Conservation (phyloP, 2,329 filamentous ascomycete species). For the Diplodia intermedia region DNA sequence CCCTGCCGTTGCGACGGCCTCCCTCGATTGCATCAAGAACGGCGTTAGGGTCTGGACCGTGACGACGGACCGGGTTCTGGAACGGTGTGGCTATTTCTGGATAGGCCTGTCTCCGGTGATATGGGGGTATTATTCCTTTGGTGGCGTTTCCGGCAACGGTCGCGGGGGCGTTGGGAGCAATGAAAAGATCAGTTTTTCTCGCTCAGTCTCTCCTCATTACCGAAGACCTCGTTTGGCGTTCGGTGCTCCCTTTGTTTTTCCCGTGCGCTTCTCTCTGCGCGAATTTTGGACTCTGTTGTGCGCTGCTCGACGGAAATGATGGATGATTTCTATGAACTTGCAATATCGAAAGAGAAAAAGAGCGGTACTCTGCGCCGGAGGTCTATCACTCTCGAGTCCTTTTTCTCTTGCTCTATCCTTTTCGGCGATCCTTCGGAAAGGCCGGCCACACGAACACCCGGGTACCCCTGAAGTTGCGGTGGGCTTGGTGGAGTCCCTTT, state of each 20-base stretch:
- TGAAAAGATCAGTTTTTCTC: not conserved
- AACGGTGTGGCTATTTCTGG: not conserved
- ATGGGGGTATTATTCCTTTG: not conserved
- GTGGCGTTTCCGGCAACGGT: conserved; percentile 11
- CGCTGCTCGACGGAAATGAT: not conserved
- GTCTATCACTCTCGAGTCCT: not conserved
- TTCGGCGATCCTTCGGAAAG: conserved; percentile 22
- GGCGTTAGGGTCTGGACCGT: not conserved
- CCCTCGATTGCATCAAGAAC: not conserved
- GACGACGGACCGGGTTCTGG: not conserved
- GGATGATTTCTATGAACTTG: conserved; percentile 3
- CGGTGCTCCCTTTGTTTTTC: not conserved
- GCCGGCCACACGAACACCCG: not conserved
- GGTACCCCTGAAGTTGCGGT: conserved; percentile 2
- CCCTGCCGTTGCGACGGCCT: not conserved
- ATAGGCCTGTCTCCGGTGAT: not conserved
- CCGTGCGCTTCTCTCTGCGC: not conserved
- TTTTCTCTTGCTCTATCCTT: conserved; percentile 2
- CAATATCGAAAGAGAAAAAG: conserved; percentile 1
- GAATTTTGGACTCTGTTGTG: not conserved
- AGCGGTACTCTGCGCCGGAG: not conserved
- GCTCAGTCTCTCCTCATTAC: conserved; percentile 2
- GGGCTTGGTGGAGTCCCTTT: not conserved
- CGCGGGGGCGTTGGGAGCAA: not conserved
- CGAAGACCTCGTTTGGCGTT: not conserved